These are phyloP conservation scores for Raphanus raphanistrum DNA, from an alignment of 345 rosid species.

Conservation along the genomic window DNA sequence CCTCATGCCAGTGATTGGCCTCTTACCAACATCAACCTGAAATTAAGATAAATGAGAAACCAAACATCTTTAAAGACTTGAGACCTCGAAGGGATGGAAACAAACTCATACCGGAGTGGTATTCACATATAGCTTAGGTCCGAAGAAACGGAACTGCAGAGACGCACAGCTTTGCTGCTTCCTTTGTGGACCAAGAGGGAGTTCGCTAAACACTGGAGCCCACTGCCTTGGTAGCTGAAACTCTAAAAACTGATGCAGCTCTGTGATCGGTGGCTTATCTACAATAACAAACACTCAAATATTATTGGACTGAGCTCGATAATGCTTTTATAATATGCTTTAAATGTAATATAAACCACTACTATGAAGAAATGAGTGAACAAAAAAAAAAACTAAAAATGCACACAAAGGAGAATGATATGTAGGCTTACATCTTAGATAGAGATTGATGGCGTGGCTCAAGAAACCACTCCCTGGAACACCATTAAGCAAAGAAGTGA, in stretches of 20 bases:
- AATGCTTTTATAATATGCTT: background rate
- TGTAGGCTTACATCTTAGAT: conserved; percentile 72
- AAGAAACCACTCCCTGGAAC: conserved; percentile 92
- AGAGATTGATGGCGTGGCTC: conserved; percentile 96
- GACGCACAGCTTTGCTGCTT: conserved; percentile 70
- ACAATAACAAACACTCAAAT: conserved; percentile 20
- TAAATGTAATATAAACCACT: too few species aligned
- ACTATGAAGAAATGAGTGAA: background rate
- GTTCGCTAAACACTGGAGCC: conserved; percentile 98
- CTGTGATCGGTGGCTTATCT: conserved; percentile 94
- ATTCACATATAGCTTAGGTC: conserved; percentile 89
- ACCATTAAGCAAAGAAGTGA: conserved; percentile 88
- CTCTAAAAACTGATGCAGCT: conserved; percentile 93
- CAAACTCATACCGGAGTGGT: conserved; percentile 60
- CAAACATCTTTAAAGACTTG: background rate
- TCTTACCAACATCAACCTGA: conserved; percentile 94
- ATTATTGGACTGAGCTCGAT: background rate
- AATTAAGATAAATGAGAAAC: conserved; percentile 18
- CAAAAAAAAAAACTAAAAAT: background rate
- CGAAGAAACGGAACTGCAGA: conserved; percentile 83
- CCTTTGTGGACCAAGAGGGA: conserved; percentile 91
- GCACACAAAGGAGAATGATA: conserved; percentile 11
- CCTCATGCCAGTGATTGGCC: conserved; percentile 93
- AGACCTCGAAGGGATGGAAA: background rate
- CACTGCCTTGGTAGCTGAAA: conserved; percentile 95